Evolutionary conservation across 2,329 filamentous ascomycete species (phyloP).

Genomic region (Lizonia empirigonia): DNA sequence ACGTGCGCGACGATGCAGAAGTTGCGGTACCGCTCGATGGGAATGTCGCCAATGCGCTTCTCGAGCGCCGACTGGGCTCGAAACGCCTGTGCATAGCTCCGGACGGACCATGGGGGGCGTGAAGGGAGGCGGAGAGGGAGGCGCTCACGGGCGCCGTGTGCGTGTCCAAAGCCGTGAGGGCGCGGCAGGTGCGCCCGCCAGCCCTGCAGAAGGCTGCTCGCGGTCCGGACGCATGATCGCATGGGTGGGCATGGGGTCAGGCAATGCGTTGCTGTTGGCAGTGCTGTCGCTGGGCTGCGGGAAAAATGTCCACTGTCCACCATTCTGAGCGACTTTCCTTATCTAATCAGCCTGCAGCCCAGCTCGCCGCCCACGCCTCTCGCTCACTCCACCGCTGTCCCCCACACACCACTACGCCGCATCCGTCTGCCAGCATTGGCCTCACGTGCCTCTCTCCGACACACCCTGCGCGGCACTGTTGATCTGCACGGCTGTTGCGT

Average conservation of each 20-base stretch:
- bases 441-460: constrained; percentile 12
- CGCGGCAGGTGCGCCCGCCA: constrained; percentile 40
- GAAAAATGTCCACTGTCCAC: constrained; percentile 17
- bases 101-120: constrained; percentile 18
- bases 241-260: constrained; percentile 49
- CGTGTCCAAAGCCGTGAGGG: constrained; percentile 21
- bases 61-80: constrained; percentile 61
- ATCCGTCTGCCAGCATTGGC: constrained; percentile 3
- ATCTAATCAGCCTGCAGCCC: constrained; percentile 11
- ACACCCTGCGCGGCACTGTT: not conserved
- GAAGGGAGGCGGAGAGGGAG: constrained; percentile 28
- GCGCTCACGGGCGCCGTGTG: constrained; percentile 32
- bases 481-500: not conserved
- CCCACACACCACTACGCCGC: constrained; percentile 18
- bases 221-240: constrained; percentile 56
- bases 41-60: constrained; percentile 72
- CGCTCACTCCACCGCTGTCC: constrained; percentile 3
- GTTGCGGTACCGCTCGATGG: constrained; percentile 82
- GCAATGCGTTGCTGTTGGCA: constrained; percentile 4
- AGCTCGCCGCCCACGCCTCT: not conserved
- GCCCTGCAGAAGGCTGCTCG: constrained; percentile 49
- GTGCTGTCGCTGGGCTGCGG: not conserved
- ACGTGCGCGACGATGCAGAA: constrained; percentile 99
- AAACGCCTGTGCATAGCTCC: constrained; percentile 45
- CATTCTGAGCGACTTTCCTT: not conserved